A percentile compares a stretch with the other conserved stretches of the same genome.
Conservation (phyloP, 441 rosid species). For the Corymbia citriodora region DNA sequence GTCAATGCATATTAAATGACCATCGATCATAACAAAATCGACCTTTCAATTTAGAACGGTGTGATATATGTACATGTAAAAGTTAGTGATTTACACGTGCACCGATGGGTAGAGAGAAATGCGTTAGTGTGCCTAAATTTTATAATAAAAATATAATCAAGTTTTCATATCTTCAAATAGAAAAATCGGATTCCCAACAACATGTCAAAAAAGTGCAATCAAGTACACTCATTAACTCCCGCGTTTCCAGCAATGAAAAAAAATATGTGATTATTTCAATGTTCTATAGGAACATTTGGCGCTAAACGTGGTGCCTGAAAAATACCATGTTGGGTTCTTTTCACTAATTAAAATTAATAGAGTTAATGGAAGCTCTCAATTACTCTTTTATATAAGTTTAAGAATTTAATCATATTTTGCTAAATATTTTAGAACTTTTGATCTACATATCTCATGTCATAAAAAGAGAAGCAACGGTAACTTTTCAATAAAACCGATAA, state of each 20-base stretch:
- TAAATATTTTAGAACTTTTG: background rate
- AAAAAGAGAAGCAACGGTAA: background rate
- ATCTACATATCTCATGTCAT: background rate
- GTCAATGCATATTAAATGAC: background rate
- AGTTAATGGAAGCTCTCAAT: background rate
- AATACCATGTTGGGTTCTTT: too few species aligned
- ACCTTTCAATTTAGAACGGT: background rate
- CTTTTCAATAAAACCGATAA: background rate
- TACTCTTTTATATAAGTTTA: background rate
- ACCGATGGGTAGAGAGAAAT: background rate
- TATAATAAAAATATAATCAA: too few species aligned
- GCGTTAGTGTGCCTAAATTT: background rate
- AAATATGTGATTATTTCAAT: too few species aligned
- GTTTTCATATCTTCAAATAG: too few species aligned
- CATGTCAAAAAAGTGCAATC: too few species aligned
- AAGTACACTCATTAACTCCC: too few species aligned
- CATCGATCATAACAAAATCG: background rate
- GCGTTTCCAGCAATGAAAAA: too few species aligned
- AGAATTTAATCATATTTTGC: background rate
- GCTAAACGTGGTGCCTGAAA: too few species aligned
- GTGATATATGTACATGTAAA: background rate
- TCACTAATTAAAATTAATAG: too few species aligned
- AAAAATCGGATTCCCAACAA: too few species aligned
- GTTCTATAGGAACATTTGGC: too few species aligned
- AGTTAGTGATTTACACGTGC: background rate